Conservation (phyloP, 75 land plant genomes). For the Cunninghamia lanceolata region DNA sequence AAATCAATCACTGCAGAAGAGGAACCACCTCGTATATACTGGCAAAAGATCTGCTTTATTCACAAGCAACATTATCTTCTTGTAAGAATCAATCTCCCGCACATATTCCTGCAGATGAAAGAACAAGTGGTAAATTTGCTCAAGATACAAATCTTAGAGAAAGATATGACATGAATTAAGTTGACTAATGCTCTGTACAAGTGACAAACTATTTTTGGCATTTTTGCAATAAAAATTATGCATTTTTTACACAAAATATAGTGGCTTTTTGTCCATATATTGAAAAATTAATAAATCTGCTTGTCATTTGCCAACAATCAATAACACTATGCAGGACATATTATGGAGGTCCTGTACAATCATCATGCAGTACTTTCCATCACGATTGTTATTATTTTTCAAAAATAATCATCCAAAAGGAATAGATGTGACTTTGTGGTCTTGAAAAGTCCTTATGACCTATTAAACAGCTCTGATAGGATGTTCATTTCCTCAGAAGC, state of each 20-base stretch:
- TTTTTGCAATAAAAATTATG: not conserved
- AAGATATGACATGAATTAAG: not conserved
- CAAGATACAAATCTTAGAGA: not conserved
- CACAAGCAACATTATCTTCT: conserved; percentile 75
- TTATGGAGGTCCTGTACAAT: not conserved
- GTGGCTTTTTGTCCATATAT: not conserved
- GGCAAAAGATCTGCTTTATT: conserved; percentile 97
- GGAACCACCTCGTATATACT: conserved; percentile 48
- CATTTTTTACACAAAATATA: not conserved
- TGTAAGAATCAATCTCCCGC: conserved; percentile 70
- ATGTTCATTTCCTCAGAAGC: not conserved
- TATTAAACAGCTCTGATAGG: not conserved
- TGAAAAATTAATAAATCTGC: not conserved
- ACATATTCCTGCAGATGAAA: conserved; percentile 66
- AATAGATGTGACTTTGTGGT: not conserved
- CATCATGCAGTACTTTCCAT: not conserved
- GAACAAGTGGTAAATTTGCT: not conserved
- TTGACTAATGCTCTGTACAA: not conserved
- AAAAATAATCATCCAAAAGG: not conserved
- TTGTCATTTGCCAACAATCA: not conserved
- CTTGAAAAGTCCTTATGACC: not conserved
- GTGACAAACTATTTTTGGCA: not conserved
- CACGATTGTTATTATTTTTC: not conserved
- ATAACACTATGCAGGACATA: not conserved
- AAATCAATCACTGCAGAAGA: not conserved